Evolutionary conservation across 2,329 filamentous ascomycete species (phyloP), one percentile per base, ranked within the genome.

Genomic region (Fusarium cicatricum): DNA sequence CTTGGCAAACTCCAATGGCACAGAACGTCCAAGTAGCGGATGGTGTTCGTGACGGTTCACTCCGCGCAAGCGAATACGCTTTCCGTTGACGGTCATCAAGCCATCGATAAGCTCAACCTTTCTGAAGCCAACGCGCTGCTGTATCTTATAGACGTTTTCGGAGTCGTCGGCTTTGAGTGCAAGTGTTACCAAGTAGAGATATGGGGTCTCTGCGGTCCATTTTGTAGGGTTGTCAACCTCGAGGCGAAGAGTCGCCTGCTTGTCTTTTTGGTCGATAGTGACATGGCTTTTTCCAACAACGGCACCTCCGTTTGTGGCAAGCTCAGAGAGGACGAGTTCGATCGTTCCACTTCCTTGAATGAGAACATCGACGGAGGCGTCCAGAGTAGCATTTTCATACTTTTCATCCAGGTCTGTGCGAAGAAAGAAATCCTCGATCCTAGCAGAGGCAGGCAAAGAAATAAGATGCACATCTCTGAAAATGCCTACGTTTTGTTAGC

Each of bases 21-120:
- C 85, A 1, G 86, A 80, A 0, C 88, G 84, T 3, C 88, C 88
- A 23, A 81, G 80, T 19, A 75, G 73, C 0, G 86, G 86, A 64
- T 91, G 87, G 64, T 91, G 88, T 52, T 91, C 89, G 65, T 91
- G 89, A 14, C 88, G 45, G 73, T 74, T 4, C 82, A 85, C 84
- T 11, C 88, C 88, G 21, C 84, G 80, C 56, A 91, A 78, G 2
- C 85, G 78, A 39, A 91, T 80, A 0, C 82, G 76, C 16, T 78
- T 78, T 4, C 88, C 87, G 50, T 90, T 90, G 63, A 90, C 85
- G 14, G 78, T 78, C 65, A 89, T 77, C n/a, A 87, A 71, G 0
- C 86, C 85, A 40, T 86, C 76, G 38, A 82, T 84, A 46, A 89
- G 78, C 71, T 90, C 85, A 2, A 89, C 82, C 43, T 82, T 80